Base-by-base conservation (phyloP, 148 eudicot genomes). In the Amaranthus hypochondriacus region DNA sequence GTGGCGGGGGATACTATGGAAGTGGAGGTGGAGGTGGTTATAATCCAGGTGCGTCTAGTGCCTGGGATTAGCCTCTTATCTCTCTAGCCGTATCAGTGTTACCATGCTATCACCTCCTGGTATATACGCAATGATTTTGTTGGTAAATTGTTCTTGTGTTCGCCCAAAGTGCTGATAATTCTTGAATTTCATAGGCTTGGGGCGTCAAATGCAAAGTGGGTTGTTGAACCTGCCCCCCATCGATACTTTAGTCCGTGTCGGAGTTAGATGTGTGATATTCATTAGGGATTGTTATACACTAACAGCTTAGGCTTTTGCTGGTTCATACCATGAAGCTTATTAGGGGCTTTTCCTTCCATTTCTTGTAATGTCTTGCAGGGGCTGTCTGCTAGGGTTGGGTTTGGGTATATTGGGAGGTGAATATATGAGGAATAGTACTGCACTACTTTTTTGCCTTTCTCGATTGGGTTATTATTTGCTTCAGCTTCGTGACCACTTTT, bases 31-130 rank as follows among this genome's bases (percentile, higher is more conserved):
- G 84, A 5, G 74, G 86, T n/a, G 85, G 84, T 15, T 77, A 75
- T 56, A 79, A 85, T 69, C 68, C 87, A n/a, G 90, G 90, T 21
- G 87, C 64, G 9, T 74, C 75, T 66, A 92, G 92, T 72, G 97
- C 97, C 58, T 92, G 94, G 97, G 97, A 92, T 81, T 91, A 86
- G 69, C 56, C 48, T 8, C 39, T 28, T 18, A 18, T 18, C 2
- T 66, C 76, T 64, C 67, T 66, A 66, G n/a, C 48, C 50, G 9
- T 52, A 12, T 61, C 58, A 48, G 46, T 47, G 70, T 61, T 9
- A 62, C 39, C 54, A 53, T 60, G 64, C 62, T 46, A 58, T 76
- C 83, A 76, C 83, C 83, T 80, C 83, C 79, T 80, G 83, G 83
- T 80, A 80, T 81, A 78, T 80, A 77, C 73, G 70, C 71, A 75